phyloP scores from a whole-genome alignment of 805 yeast species.

The Candida ascalaphidarum region DNA sequence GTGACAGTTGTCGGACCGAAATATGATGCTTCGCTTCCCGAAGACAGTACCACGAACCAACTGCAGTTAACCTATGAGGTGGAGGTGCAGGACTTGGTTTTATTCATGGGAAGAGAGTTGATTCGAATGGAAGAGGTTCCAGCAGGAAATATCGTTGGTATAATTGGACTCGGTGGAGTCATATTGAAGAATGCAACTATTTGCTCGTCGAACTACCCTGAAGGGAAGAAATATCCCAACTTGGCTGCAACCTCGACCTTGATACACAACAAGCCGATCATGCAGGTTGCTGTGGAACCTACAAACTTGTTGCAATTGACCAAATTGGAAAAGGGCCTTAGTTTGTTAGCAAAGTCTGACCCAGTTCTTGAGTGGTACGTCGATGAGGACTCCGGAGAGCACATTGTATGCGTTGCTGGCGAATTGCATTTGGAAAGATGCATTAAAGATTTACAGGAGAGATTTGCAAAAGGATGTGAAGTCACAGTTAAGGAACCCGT shows the following conservation, averaged over 20 bases:
- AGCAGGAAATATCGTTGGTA: conserved; percentile 92
- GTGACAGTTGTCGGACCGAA: conserved; percentile 80
- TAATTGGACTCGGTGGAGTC: conserved; percentile 80
- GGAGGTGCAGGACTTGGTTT: conserved; percentile 58
- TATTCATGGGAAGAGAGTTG: conserved; percentile 90
- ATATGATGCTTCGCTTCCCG: conserved; percentile 53
- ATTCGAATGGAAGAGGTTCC: conserved; percentile 74
- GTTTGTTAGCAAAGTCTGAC: conserved; percentile 76
- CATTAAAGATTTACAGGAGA: conserved; percentile 76
- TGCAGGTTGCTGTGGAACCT: conserved; percentile 94
- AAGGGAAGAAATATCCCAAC: conserved; percentile 71
- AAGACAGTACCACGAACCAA: conserved; percentile 28
- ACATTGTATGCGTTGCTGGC: conserved; percentile 91
- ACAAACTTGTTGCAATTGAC: conserved; percentile 75
- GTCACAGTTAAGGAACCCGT: conserved; percentile 84
- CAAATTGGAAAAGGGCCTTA: conserved; percentile 69
- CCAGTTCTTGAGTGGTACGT: conserved; percentile 87
- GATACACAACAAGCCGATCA: conserved; percentile 74
- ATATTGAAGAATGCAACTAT: conserved; percentile 84
- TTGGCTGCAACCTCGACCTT: conserved; percentile 39
- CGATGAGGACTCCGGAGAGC: conserved; percentile 83
- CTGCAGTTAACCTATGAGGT: conserved; percentile 48
- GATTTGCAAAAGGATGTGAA: conserved; percentile 83
- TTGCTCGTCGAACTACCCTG: conserved; percentile 48
- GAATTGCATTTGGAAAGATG: conserved; percentile 95